phyloP scores from a whole-genome alignment of 2,329 filamentous ascomycete genomes.

The Ceratocystis huliohia region DNA sequence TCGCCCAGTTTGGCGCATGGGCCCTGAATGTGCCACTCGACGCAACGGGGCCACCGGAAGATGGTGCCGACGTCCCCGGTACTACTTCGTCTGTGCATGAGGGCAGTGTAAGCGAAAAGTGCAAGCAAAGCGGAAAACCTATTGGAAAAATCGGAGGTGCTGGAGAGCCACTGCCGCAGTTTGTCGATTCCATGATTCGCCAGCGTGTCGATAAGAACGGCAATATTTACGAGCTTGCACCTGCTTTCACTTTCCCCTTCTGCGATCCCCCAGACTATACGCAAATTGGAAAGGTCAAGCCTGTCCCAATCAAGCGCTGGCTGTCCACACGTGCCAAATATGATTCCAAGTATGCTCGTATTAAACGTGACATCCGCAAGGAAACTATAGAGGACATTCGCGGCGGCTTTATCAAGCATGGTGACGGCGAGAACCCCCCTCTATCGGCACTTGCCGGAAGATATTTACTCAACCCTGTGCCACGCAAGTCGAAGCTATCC shows the following conservation, averaged over 20 bases:
- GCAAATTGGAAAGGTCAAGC: conserved; percentile 67
- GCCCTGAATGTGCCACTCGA: conserved; percentile 70
- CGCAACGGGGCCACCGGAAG: conserved; percentile 34
- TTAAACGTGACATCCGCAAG: conserved; percentile 60
- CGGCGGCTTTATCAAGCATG: conserved; percentile 57
- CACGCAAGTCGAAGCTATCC: conserved; percentile 19
- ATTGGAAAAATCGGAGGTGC: conserved; percentile 55
- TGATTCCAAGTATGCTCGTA: conserved; percentile 57
- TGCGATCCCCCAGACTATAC: conserved; percentile 35
- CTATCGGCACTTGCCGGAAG: conserved; percentile 70
- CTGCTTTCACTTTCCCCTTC: conserved; percentile 49
- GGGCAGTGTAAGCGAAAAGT: conserved; percentile 19
- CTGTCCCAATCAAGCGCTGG: conserved; percentile 72
- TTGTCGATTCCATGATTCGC: conserved; percentile 80
- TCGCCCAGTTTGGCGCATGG: conserved; percentile 91
- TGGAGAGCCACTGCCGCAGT: conserved; percentile 68
- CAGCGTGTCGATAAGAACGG: conserved; percentile 75
- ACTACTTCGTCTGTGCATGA: conserved; percentile 39
- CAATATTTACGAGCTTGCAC: conserved; percentile 53
- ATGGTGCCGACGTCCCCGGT: conserved; percentile 21
- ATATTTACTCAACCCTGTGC: conserved; percentile 32
- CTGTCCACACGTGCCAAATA: conserved; percentile 58
- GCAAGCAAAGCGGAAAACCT: conserved; percentile 25
- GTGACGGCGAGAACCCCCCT: conserved; percentile 62
- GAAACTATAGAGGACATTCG: conserved; percentile 60